Conservation (phyloP, 2,329 filamentous ascomycete genomes). For the Davidsoniella virescens region DNA sequence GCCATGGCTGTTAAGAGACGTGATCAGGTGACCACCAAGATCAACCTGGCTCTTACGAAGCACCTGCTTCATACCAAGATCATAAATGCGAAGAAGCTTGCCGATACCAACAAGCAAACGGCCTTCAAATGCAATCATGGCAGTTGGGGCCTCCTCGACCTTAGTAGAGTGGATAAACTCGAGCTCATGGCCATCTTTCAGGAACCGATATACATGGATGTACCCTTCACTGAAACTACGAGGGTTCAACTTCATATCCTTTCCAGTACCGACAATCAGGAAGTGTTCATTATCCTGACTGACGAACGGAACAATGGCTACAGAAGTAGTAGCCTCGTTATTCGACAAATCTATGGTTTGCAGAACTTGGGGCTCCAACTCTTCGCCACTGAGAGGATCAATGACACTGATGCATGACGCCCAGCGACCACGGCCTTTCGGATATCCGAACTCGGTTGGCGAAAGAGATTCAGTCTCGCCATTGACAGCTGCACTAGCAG, state of each 20-base stretch:
- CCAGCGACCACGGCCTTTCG: constrained; percentile 72
- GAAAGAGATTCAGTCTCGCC: constrained; percentile 56
- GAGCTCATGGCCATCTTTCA: constrained; percentile 70
- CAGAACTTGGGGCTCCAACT: constrained; percentile 44
- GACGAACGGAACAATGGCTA: constrained; percentile 69
- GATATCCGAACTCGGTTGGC: constrained; percentile 76
- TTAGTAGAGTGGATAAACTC: constrained; percentile 96
- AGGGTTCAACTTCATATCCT: constrained; percentile 70
- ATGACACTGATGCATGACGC: constrained; percentile 89
- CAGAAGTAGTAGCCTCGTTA: constrained; percentile 82
- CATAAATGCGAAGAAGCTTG: constrained; percentile 69
- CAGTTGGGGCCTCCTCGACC: constrained; percentile 73
- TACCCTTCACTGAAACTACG: constrained; percentile 63
- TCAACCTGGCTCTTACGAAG: constrained; percentile 80
- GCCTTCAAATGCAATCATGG: constrained; percentile 87
- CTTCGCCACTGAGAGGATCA: constrained; percentile 39
- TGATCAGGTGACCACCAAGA: constrained; percentile 67
- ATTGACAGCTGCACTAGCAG: constrained; percentile 54
- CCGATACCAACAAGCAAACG: constrained; percentile 75
- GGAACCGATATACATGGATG: constrained; percentile 83
- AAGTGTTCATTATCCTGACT: constrained; percentile 82
- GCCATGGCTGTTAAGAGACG: constrained; percentile 76
- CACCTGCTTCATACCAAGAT: constrained; percentile 82
- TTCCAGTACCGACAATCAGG: constrained; percentile 85
- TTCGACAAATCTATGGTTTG: constrained; percentile 69